Conservation (phyloP, 106 monocot genomes). For the Dactylorhiza incarnata region DNA sequence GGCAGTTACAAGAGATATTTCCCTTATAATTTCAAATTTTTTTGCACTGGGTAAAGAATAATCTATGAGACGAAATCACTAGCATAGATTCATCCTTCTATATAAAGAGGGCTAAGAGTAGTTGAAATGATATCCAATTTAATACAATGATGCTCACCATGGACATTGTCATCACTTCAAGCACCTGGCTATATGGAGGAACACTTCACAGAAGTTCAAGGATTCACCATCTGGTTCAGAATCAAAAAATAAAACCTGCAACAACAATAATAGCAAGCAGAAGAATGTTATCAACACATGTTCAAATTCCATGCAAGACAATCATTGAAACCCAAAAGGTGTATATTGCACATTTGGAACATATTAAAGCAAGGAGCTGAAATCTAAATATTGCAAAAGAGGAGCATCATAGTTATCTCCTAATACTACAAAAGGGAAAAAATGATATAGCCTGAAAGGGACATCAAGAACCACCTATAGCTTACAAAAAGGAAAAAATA, state of each 20-base stretch:
- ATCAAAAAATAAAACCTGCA: slow-evolving; percentile 48
- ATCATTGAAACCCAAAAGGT: neutral
- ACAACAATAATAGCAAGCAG: slow-evolving; percentile 3
- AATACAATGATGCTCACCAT: slow-evolving; percentile 32
- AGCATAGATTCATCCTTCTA: too few species aligned
- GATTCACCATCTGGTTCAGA: slow-evolving; percentile 48
- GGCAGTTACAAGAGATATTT: too few species aligned
- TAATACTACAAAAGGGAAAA: neutral
- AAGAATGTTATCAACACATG: neutral
- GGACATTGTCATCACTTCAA: slow-evolving; percentile 59
- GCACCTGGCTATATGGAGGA: slow-evolving; percentile 65
- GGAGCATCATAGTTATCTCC: neutral
- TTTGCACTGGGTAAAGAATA: too few species aligned
- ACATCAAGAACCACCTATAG: neutral
- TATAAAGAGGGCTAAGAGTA: too few species aligned
- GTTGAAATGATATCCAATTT: neutral
- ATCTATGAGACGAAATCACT: too few species aligned
- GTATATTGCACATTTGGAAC: neutral
- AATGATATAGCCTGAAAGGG: too few species aligned
- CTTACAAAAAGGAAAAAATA: too few species aligned
- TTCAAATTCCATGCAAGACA: neutral
- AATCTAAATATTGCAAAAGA: neutral
- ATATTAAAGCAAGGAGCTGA: neutral
- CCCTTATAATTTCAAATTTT: too few species aligned
- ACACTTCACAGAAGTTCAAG: slow-evolving; percentile 57